phyloP scores from a whole-genome alignment of 805 yeast species.

The Priceomyces fermenticarens region DNA sequence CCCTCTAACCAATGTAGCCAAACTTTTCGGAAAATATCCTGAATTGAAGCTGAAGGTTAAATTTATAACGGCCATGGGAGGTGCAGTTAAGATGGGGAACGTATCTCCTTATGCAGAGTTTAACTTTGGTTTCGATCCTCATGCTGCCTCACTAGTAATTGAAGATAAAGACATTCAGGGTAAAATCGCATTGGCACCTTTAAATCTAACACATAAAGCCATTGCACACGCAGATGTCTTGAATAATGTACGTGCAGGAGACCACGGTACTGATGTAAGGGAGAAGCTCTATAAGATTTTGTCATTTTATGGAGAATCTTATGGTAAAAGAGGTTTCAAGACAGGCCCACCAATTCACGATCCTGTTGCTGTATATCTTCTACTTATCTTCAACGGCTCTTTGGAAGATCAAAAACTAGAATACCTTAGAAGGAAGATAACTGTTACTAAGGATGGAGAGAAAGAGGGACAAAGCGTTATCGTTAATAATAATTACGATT shows the following conservation, averaged over 20 bases:
- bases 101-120: conserved; percentile 62
- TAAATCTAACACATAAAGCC: conserved; percentile 69
- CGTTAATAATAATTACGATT: conserved; percentile 2
- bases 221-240: conserved; percentile 37
- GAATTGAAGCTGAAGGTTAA: conserved; percentile 47
- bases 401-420: conserved; percentile 17
- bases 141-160: conserved; percentile 63
- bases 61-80: conserved; percentile 75
- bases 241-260: conserved; percentile 25
- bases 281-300: conserved; percentile 20
- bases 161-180: conserved; percentile 42
- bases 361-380: conserved; percentile 64
- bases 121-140: conserved; percentile 72
- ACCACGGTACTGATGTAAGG: conserved; percentile 43
- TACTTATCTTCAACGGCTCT: conserved; percentile 44
- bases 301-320: conserved; percentile 17
- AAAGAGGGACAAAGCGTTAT: conserved; percentile 24
- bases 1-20: conserved; percentile 69
- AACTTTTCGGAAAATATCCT: conserved; percentile 54
- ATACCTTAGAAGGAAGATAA: conserved; percentile 22
- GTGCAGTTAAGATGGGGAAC: conserved; percentile 54
- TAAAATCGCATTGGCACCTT: conserved; percentile 56
- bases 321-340: conserved; percentile 10
- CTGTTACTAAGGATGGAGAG: conserved; percentile 26
- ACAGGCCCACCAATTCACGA: conserved; percentile 80